Percentiles rank a stretch among this genome's conserved stretches.
phyloP scores from a whole-genome alignment of 306 rosid species.

The Rubus idaeus region DNA sequence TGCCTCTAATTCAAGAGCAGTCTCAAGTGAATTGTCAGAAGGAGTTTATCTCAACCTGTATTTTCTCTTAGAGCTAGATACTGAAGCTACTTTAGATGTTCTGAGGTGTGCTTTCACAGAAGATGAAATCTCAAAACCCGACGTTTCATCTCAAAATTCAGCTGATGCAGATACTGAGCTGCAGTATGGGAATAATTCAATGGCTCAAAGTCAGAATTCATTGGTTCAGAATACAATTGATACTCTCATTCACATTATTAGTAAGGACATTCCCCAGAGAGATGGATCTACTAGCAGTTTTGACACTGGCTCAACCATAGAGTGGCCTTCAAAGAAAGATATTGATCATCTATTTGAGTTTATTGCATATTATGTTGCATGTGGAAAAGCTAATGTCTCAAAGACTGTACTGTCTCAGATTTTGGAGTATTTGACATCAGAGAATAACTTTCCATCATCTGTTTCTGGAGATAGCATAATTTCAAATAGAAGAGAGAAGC shows the following conservation, averaged over 20 bases:
- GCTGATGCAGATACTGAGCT: slow-evolving; percentile 34
- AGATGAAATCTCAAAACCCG: slow-evolving; percentile 43
- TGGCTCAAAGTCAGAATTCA: slow-evolving; percentile 38
- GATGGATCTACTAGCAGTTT: slow-evolving; percentile 43
- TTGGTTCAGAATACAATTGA: slow-evolving; percentile 74
- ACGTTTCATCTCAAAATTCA: slow-evolving; percentile 40
- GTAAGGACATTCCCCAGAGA: slow-evolving; percentile 40
- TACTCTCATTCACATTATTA: slow-evolving; percentile 61
- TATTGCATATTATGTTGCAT: slow-evolving; percentile 76
- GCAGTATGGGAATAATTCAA: slow-evolving; percentile 32
- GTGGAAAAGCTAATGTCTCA: slow-evolving; percentile 67
- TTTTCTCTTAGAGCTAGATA: slow-evolving; percentile 70
- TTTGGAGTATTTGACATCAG: slow-evolving; percentile 70
- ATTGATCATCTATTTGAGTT: slow-evolving; percentile 69
- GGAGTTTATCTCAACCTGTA: slow-evolving; percentile 56
- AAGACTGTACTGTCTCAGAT: slow-evolving; percentile 63
- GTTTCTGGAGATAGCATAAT: slow-evolving; percentile 35
- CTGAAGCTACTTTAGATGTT: slow-evolving; percentile 81
- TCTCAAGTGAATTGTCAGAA: slow-evolving; percentile 36
- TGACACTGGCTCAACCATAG: slow-evolving; percentile 37
- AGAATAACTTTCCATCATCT: slow-evolving; percentile 37
- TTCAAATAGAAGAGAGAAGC: slow-evolving; percentile 75
- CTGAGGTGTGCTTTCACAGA: slow-evolving; percentile 71
- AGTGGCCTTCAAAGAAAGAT: slow-evolving; percentile 72
- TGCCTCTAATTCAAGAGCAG: slow-evolving; percentile 43